Evolutionary conservation across 371 early-diverging fungal species (phyloP).

Genomic region (Sporodiniella umbellata): DNA sequence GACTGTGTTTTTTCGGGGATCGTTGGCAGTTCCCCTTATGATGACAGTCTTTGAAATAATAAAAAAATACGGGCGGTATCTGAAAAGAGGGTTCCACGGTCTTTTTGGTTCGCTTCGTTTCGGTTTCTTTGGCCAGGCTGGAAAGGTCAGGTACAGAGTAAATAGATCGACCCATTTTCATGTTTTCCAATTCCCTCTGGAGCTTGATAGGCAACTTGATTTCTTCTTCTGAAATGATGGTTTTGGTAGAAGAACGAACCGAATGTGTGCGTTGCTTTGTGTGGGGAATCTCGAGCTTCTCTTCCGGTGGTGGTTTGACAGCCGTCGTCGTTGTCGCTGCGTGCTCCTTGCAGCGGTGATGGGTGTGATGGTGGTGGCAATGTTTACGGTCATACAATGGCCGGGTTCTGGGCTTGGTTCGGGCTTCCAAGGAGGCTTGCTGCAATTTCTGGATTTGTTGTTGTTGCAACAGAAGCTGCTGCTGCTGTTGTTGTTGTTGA

Average conservation of each 20-base stretch:
- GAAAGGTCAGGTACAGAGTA: conserved; percentile 24
- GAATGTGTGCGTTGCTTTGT: background rate
- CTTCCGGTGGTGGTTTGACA: background rate
- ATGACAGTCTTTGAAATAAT: conserved; percentile 1
- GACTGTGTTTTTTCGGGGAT: background rate
- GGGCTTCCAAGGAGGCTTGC: background rate
- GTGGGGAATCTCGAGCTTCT: background rate
- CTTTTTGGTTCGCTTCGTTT: background rate
- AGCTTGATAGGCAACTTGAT: conserved; percentile 15
- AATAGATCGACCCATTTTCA: conserved; percentile 12
- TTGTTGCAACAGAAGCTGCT: conserved; percentile 3
- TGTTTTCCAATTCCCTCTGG: conserved; percentile 12
- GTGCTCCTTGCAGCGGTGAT: background rate
- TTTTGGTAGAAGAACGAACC: conserved; percentile 8
- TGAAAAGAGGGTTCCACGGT: background rate
- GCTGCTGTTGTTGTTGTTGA: background rate
- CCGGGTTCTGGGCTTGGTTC: background rate
- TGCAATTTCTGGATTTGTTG: conserved; percentile 5
- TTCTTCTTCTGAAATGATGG: conserved; percentile 1
- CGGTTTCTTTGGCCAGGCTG: background rate
- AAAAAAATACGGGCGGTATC: background rate
- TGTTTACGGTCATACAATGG: conserved; percentile 1
- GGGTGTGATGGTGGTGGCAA: too few relatives aligned
- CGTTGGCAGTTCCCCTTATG: background rate
- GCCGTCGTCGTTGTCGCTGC: too few relatives aligned